A percentile compares a stretch with the other conserved stretches of the same genome.
Evolutionary conservation across 352 stramenopile genomes (phyloP).

Genomic region (Phytophthora pini): DNA sequence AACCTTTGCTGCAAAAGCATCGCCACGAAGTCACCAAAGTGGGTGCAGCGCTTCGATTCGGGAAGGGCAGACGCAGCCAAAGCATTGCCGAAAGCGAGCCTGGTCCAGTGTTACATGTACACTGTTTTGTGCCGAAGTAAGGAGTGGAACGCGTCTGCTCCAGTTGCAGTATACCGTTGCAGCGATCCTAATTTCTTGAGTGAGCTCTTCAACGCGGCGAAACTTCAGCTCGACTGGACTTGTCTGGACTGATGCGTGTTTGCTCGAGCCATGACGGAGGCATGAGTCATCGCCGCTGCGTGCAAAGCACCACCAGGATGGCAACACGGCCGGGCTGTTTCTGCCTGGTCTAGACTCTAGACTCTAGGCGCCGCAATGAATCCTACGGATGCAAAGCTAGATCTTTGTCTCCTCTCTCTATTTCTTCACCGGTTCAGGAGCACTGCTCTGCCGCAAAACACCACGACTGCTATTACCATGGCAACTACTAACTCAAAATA

Average conservation of each 20-base stretch:
- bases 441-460: not conserved
- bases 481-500: constrained; percentile 12
- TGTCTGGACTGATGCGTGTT: constrained; percentile 28
- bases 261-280: not conserved
- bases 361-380: not conserved
- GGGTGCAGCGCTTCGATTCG: constrained; percentile 6
- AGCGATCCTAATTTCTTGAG: not conserved
- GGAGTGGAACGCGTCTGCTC: constrained; percentile 18
- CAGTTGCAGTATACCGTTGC: not conserved
- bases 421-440: not conserved
- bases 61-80: constrained; percentile 9
- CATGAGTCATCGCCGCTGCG: constrained; percentile 18
- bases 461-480: not conserved
- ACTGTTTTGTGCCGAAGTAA: too few relatives aligned
- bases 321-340: not conserved
- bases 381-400: not conserved
- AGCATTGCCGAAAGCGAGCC: too few relatives aligned
- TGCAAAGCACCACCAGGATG: constrained; percentile 12
- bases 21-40: not conserved
- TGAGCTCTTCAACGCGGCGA: constrained; percentile 11
- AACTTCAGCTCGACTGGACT: constrained; percentile 36
- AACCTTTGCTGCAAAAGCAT: not conserved
- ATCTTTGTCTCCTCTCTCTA: not conserved
- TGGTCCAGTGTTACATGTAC: too few relatives aligned
- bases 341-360: too few relatives aligned